Evolutionary conservation across 1,284 basidiomycete species (phyloP).

Genomic region (Salmacisia buchloeana): DNA sequence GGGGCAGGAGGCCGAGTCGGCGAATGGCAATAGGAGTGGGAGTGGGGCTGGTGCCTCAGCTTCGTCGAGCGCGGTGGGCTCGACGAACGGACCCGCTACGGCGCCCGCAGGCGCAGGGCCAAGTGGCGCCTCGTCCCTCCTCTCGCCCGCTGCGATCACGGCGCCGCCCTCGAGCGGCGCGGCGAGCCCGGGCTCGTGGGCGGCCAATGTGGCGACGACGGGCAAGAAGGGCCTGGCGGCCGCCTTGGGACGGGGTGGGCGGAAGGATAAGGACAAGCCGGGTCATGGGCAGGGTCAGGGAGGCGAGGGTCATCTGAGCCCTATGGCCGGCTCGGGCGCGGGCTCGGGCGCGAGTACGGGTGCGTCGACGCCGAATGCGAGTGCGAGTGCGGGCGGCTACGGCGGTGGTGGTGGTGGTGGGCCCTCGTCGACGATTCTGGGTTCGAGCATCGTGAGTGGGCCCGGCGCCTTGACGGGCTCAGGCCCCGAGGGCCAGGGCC

Average conservation of each 20-base stretch:
- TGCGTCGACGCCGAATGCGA: background rate
- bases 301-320: background rate
- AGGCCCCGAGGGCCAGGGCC: too few relatives aligned
- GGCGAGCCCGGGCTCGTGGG: background rate
- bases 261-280: background rate
- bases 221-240: slow-evolving; percentile 6
- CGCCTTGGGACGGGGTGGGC: background rate
- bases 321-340: background rate
- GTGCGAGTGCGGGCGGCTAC: background rate
- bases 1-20: too few relatives aligned
- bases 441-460: too few relatives aligned
- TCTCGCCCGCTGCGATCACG: slow-evolving; percentile 1
- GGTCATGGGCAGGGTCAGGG: background rate
- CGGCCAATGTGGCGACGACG: background rate
- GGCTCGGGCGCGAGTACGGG: background rate
- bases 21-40: too few relatives aligned
- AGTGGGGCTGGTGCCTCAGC: too few relatives aligned
- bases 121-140: background rate
- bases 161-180: background rate
- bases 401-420: background rate
- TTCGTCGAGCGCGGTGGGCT: too few relatives aligned
- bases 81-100: too few relatives aligned
- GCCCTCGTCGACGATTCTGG: too few relatives aligned
- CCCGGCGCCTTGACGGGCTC: too few relatives aligned
- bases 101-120: too few relatives aligned